Percentiles rank a stretch among this genome's conserved stretches.
Conservation (phyloP, 441 rosid species). For the Adansonia rubrostipa region DNA sequence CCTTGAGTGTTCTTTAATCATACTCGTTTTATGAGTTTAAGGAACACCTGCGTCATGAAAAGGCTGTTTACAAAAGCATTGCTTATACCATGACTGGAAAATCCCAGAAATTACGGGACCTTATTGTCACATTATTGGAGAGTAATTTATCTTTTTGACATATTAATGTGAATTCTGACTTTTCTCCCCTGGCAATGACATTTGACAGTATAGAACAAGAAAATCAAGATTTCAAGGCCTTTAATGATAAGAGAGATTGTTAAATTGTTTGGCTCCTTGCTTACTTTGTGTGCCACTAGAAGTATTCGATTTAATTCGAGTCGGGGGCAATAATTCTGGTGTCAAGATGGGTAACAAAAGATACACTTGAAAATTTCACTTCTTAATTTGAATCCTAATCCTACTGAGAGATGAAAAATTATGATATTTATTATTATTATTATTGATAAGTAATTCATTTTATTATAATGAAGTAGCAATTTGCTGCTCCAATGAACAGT, state of each 20-base stretch:
- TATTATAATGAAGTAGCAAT: no score
- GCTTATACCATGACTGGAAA: not conserved
- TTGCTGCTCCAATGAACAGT: no score
- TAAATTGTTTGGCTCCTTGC: not conserved
- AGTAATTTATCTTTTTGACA: not conserved
- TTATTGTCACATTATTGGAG: not conserved
- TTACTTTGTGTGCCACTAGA: not conserved
- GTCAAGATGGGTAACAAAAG: not conserved
- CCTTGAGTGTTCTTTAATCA: constrained; percentile 11
- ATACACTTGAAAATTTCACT: not conserved
- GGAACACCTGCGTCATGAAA: constrained; percentile 10
- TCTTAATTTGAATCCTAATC: not conserved
- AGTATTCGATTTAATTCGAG: no score
- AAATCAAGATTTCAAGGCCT: not conserved
- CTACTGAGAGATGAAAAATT: not conserved
- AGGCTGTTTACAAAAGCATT: not conserved
- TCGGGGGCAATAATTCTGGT: no score
- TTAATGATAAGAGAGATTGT: not conserved
- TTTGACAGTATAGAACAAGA: not conserved
- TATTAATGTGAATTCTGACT: not conserved
- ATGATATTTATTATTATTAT: no score
- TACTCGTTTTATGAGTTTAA: not conserved
- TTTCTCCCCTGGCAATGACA: not conserved
- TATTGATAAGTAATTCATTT: no score
- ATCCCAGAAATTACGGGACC: not conserved